Base-by-base conservation (phyloP, 441 rosid genomes). In the Euphorbia schlechtendalii region DNA sequence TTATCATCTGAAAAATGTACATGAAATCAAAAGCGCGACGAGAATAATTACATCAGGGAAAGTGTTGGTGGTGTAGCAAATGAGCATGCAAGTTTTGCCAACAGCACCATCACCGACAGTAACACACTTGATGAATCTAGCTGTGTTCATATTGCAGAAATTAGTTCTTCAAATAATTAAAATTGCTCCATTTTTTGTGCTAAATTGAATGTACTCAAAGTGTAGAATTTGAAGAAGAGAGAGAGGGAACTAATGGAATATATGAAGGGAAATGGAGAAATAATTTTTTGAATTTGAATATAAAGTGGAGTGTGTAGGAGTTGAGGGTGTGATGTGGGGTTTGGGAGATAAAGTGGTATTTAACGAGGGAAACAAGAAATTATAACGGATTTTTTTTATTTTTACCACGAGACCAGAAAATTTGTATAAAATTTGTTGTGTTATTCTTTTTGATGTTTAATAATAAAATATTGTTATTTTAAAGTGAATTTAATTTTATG, bases 41-140 rank as follows among this genome's bases (percentile, higher is more conserved):
- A 27, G 8, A 34, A 34, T 30, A 15, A 4, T 62, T 77, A 78
- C 85, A 46, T 76, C 79, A 17, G 85, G 85, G 61, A 81, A 81
- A 22, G 79, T 74, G 38, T 81, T 81, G 76, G 81, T 78, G 0
- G 84, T 81, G 68, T 81, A 81, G 58, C 77, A 81, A 68, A 81
- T 76, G 46, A 81, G 83, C 81, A 81, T 72, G 66, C 85, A 81
- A 3, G 83, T 81, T 71, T 81, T 81, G 15, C 85, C 85, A 34
- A 79, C 83, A 0, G 85, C 83, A 54, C 83, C 83, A 52, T 81
- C 85, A 12, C 82, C 82, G 14, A 87, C 84, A 3, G 93, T 87
- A 51, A 87, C 93, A 72, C 93, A 87, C 82, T 87, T 87, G 74
- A 87, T 83, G 63, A 83, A 87, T 65, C 90, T 83, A 53, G 90